A percentile compares a stretch with the other conserved stretches of the same genome.
These are phyloP conservation scores for Cymbidium sinense DNA, from an alignment of 106 monocot genomes.

Conservation along the genomic window DNA sequence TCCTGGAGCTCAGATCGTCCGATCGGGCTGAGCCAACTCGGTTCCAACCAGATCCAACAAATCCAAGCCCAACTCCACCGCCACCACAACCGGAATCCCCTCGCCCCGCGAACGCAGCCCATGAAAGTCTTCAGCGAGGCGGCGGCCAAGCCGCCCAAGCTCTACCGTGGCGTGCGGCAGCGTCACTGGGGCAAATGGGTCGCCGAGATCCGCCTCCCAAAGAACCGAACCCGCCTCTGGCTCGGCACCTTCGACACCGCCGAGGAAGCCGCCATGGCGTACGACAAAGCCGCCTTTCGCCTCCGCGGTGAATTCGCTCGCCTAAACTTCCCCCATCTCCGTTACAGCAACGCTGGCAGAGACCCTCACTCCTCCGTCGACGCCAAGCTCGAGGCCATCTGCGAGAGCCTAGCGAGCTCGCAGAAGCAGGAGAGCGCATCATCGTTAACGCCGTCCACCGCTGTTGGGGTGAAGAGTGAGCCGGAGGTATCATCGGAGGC, in stretches of 20 bases:
- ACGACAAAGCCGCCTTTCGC: conserved; percentile 50
- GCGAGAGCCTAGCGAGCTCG: conserved; percentile 1
- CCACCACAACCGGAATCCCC: not conserved
- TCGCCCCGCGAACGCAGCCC: conserved; percentile 13
- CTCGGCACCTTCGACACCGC: conserved; percentile 71
- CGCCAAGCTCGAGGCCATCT: conserved; percentile 17
- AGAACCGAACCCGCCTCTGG: conserved; percentile 63
- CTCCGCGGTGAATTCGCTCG: conserved; percentile 50
- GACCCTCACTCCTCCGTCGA: conserved; percentile 14
- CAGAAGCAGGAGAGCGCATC: conserved; percentile 1
- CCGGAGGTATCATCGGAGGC: not conserved
- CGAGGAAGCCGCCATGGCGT: conserved; percentile 55
- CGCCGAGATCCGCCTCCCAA: conserved; percentile 66
- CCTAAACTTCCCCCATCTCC: conserved; percentile 43
- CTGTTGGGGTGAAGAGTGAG: not conserved
- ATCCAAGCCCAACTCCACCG: conserved; percentile 12
- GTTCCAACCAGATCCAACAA: conserved; percentile 14
- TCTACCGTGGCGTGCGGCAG: conserved; percentile 65
- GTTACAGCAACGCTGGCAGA: not conserved
- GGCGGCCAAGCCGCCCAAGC: conserved; percentile 26
- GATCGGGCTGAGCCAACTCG: conserved; percentile 5
- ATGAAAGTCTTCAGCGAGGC: conserved; percentile 6
- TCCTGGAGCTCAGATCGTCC: not conserved
- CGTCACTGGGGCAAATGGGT: conserved; percentile 83
- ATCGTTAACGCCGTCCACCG: not conserved